These are phyloP conservation scores for Dryas alaskensis DNA, from an alignment of 306 rosid genomes.

Conservation along the genomic window DNA sequence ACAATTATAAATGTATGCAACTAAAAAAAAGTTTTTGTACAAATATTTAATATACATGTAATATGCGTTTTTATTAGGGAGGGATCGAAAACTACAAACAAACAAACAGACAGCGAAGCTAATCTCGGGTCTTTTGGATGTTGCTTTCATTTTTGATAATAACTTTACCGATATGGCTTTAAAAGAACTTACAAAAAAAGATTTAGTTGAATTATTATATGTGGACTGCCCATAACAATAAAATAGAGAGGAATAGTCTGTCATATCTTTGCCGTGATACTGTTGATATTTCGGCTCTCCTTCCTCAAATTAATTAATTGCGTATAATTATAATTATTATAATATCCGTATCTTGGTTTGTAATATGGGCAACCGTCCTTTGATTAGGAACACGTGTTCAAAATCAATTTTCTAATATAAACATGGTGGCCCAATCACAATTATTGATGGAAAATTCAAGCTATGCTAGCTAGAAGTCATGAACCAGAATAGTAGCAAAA, in stretches of 20 bases:
- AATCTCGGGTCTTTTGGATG: conserved; percentile 13
- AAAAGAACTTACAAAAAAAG: background rate
- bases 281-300: conserved; percentile 26
- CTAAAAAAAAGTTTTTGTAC: background rate
- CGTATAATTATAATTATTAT: background rate
- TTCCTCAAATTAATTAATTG: background rate
- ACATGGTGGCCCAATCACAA: background rate
- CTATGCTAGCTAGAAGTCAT: too few relatives aligned
- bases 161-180: background rate
- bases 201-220: background rate
- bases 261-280: conserved; percentile 26
- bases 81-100: background rate
- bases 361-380: conserved; percentile 10
- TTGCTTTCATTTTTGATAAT: background rate
- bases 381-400: background rate
- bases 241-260: background rate
- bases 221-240: background rate
- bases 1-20: background rate
- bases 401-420: background rate
- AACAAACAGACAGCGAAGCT: conserved; percentile 26
- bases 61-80: background rate
- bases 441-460: too few relatives aligned
- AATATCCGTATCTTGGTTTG: conserved; percentile 11
- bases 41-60: background rate
- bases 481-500: too few relatives aligned